Evolutionary conservation across 2,329 filamentous ascomycete species (phyloP).

Genomic region (Hirsutella rhossiliensis): DNA sequence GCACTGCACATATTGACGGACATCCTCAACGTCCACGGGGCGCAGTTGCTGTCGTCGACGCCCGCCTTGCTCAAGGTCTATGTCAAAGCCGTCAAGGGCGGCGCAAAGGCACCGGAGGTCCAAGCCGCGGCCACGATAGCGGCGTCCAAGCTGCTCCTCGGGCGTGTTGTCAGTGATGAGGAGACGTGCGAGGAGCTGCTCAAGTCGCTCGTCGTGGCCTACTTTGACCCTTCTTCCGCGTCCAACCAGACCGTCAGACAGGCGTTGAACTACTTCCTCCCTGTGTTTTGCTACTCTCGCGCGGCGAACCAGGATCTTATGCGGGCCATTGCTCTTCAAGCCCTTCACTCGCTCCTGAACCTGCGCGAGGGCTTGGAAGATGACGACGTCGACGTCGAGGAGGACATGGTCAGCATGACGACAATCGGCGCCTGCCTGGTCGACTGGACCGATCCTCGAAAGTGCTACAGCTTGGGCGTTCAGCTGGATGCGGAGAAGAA

Average conservation of each 20-base stretch:
- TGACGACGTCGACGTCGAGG: constrained; percentile 61
- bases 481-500: constrained; percentile 47
- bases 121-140: constrained; percentile 73
- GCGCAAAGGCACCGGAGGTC: constrained; percentile 57
- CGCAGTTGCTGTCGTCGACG: constrained; percentile 57
- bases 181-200: constrained; percentile 63
- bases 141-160: constrained; percentile 76
- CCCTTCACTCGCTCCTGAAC: constrained; percentile 64
- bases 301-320: constrained; percentile 74
- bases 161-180: constrained; percentile 60
- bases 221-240: constrained; percentile 77
- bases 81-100: constrained; percentile 64
- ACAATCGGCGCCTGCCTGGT: constrained; percentile 72
- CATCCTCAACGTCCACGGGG: constrained; percentile 79
- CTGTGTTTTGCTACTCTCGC: constrained; percentile 83
- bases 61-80: constrained; percentile 75
- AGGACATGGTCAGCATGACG: constrained; percentile 67
- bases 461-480: constrained; percentile 46
- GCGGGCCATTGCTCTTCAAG: constrained; percentile 59
- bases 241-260: constrained; percentile 76
- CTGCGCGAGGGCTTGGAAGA: constrained; percentile 62
- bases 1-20: constrained; percentile 87
- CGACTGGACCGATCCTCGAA: constrained; percentile 91
- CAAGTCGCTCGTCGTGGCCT: constrained; percentile 70
- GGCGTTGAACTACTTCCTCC: constrained; percentile 83